Percentiles rank a stretch among this genome's conserved stretches.
Evolutionary conservation across 1,284 basidiomycete species (phyloP).

Genomic region (Ceratobasidium sp.): DNA sequence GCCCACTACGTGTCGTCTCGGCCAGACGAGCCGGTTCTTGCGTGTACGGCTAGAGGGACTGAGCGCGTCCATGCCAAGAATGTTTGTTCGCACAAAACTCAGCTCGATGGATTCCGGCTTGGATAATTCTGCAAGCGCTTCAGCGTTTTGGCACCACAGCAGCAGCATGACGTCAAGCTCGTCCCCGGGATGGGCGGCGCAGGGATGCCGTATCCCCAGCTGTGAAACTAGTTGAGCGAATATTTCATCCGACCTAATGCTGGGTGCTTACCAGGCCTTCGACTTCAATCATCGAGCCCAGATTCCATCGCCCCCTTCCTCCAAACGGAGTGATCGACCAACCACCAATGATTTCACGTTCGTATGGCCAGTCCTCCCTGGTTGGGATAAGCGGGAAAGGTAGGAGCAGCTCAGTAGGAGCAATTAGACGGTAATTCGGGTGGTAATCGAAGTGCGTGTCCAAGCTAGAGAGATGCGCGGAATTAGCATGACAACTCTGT

Average conservation of each 20-base stretch:
- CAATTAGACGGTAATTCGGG: conserved; percentile 17
- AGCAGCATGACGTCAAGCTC: conserved; percentile 8
- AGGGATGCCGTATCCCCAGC: conserved; percentile 29
- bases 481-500: background rate
- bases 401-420: background rate
- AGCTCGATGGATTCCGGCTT: conserved; percentile 21
- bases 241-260: background rate
- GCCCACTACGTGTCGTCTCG: conserved; percentile 2
- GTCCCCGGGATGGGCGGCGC: conserved; percentile 9
- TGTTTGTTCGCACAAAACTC: conserved; percentile 19
- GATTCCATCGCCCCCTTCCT: conserved; percentile 33
- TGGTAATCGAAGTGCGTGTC: conserved; percentile 39
- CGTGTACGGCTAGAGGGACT: conserved; percentile 32
- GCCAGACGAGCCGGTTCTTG: conserved; percentile 25
- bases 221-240: background rate
- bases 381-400: conserved; percentile 34
- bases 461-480: background rate
- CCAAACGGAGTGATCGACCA: conserved; percentile 38
- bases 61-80: conserved; percentile 36
- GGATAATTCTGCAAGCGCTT: conserved; percentile 19
- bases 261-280: conserved; percentile 26
- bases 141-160: conserved; percentile 14
- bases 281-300: conserved; percentile 3
- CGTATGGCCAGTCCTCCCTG: conserved; percentile 37
- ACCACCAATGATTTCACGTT: conserved; percentile 26